Evolutionary conservation across 257 asterid species (phyloP).

Genomic region (Nicotiana attenuata): DNA sequence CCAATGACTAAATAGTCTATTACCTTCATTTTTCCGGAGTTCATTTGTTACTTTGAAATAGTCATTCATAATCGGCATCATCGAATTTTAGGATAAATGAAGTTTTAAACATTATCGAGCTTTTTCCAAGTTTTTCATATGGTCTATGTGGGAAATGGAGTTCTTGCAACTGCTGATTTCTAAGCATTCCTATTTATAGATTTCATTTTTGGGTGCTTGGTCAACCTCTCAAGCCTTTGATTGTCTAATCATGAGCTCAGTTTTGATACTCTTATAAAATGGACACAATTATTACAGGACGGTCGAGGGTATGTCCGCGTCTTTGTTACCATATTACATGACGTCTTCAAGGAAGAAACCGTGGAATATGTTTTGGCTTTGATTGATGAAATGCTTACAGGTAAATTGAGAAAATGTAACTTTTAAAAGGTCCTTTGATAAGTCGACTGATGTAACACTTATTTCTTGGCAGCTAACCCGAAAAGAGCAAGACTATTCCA

Average conservation of each 20-base stretch:
- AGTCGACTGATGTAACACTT: background rate
- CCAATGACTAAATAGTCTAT: background rate
- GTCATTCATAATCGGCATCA: background rate
- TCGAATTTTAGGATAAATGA: background rate
- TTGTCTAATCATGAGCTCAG: background rate
- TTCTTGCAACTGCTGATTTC: background rate
- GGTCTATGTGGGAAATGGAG: background rate
- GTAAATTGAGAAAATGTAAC: slow-evolving; percentile 28
- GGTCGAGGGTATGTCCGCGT: slow-evolving; percentile 75
- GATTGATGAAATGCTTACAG: slow-evolving; percentile 82
- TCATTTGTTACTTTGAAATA: background rate
- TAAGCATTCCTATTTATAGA: background rate
- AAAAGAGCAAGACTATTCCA: slow-evolving; percentile 82
- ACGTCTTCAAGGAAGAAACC: slow-evolving; percentile 85
- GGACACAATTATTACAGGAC: slow-evolving; percentile 50
- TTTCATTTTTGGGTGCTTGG: background rate
- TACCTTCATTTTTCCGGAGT: background rate
- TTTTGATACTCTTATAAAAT: background rate
- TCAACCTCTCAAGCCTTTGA: background rate
- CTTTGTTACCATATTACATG: slow-evolving; percentile 81
- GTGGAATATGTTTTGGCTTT: slow-evolving; percentile 83
- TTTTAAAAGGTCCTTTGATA: background rate
- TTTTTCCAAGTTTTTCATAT: background rate
- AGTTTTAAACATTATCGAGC: background rate
- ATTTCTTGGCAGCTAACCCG: slow-evolving; percentile 61